Conservation (phyloP, 1,284 basidiomycete species). For the Cronartium ribicola region DNA sequence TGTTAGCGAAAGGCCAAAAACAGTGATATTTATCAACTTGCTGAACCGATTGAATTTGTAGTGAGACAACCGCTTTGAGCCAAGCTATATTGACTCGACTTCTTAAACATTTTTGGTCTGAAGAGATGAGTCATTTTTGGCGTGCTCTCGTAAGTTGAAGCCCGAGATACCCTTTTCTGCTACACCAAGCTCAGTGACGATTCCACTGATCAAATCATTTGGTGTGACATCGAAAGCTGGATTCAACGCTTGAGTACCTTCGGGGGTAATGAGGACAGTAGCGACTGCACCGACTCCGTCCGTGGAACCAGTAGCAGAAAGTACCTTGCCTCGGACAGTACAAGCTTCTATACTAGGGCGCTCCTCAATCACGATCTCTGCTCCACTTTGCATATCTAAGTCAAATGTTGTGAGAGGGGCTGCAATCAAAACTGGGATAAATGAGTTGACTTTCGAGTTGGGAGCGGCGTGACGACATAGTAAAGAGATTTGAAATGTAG, state of each 20-base stretch:
- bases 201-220: slow-evolving; percentile 59
- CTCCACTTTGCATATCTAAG: slow-evolving; percentile 55
- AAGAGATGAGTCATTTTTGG: not conserved
- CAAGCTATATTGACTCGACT: too few relatives aligned
- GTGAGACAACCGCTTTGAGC: too few relatives aligned
- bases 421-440: slow-evolving; percentile 79
- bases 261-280: slow-evolving; percentile 65
- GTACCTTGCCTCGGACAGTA: slow-evolving; percentile 70
- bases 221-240: slow-evolving; percentile 92
- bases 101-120: not conserved
- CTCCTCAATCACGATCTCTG: slow-evolving; percentile 77
- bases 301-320: slow-evolving; percentile 56
- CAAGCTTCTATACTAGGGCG: slow-evolving; percentile 78
- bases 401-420: slow-evolving; percentile 86
- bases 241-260: slow-evolving; percentile 67
- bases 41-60: too few relatives aligned
- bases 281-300: slow-evolving; percentile 62
- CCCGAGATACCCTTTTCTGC: slow-evolving; percentile 42
- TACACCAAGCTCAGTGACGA: slow-evolving; percentile 50
- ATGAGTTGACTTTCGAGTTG: not conserved
- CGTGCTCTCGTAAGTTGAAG: slow-evolving; percentile 4
- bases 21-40: too few relatives aligned
- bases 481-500: slow-evolving; percentile 27
- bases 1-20: too few relatives aligned
- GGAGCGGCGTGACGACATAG: slow-evolving; percentile 21